These are phyloP conservation scores for Adenanthera pavonina DNA, from an alignment of 306 rosid species.

Conservation along the genomic window DNA sequence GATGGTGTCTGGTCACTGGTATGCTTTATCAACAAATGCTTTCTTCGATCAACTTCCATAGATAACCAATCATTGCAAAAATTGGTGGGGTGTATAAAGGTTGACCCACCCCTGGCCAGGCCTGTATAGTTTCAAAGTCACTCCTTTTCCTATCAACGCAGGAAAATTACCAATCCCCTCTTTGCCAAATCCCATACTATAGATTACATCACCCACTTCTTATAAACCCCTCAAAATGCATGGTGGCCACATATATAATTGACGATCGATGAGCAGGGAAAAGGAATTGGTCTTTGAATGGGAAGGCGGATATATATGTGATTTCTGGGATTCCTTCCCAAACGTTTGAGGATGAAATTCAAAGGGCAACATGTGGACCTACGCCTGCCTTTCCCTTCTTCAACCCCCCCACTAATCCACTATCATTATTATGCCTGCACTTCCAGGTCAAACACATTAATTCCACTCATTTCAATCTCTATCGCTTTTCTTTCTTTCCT, in stretches of 20 bases:
- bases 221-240: background rate
- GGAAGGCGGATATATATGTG: conserved; percentile 24
- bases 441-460: conserved; percentile 37
- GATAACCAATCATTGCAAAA: conserved; percentile 31
- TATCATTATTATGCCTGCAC: conserved; percentile 46
- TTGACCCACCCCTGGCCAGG: background rate
- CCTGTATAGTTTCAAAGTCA: conserved; percentile 2
- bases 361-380: conserved; percentile 51
- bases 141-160: conserved; percentile 15
- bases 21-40: no score
- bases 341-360: conserved; percentile 39
- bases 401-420: conserved; percentile 37
- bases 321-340: conserved; percentile 48
- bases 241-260: background rate
- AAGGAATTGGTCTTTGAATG: conserved; percentile 37
- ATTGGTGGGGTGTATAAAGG: conserved; percentile 41
- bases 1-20: background rate
- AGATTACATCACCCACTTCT: background rate
- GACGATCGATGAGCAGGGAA: background rate
- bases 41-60: conserved; percentile 28
- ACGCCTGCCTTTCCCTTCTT: conserved; percentile 35
- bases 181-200: background rate
- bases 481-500: background rate
- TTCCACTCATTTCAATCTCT: conserved; percentile 15
- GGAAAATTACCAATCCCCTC: no score